Evolutionary conservation across 1,284 basidiomycete genomes (phyloP), one percentile per base, ranked within the genome.

Genomic region (Apiotrichum mycotoxinovorans): DNA sequence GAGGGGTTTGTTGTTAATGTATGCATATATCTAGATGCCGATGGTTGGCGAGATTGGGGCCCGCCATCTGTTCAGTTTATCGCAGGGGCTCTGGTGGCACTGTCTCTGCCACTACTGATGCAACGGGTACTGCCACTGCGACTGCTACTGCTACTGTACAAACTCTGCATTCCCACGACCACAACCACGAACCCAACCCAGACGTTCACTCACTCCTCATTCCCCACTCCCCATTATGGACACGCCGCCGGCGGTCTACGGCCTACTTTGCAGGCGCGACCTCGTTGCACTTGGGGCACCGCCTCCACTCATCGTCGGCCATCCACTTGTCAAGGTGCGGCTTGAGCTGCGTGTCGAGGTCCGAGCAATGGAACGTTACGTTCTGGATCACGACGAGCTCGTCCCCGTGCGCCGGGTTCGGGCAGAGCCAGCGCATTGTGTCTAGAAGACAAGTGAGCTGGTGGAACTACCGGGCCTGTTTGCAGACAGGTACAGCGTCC

Each of bases 381-480:
- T 96, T 88, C 63, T 88, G 84, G 69, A 98, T 90, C 62, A 93
- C 80, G 3, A 87, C 88, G 0, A 94, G 91, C 49, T 81, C 79
- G 23, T 78, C 66, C 11, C 66, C 64, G 72, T 94, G 89, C 11
- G 79, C 80, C 0, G 77, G 68, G 27, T 70, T 71, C 7, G 83
- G 85, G 78, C 95, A 98, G 75, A 96, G 98, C 95, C 95, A 98
- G 43, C 91, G 85, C 56, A 98, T 82, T 2, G 87, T 87, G 75
- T 98, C 95, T 92, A n/a, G 71, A 12, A 1, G 41, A 34, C 14
- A 33, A 20, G n/a, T 8, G 35, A 17, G 25, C 20, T 42, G 27
- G 27, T 15, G n/a, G n/a, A n/a, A n/a, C n/a, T n/a, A n/a, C n/a
- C n/a, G n/a, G n/a, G n/a, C n/a, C n/a, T n/a, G n/a, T n/a, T n/a